Conservation (phyloP, 1,284 basidiomycete genomes). For the Nidula niveotomentosa region DNA sequence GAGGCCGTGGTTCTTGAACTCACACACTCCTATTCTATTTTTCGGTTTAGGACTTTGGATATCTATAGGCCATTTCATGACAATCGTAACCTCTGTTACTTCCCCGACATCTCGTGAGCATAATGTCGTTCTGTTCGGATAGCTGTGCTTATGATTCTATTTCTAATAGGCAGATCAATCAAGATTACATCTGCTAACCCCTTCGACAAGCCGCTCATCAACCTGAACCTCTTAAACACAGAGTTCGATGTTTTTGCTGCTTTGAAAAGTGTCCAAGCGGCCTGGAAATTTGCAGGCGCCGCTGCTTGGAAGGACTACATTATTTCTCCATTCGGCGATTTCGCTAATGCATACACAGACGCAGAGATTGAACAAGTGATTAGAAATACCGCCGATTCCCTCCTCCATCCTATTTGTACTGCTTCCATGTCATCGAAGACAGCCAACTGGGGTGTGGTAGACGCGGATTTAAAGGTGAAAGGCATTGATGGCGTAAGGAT, state of each 20-base stretch:
- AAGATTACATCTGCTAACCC: neutral
- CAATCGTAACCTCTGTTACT: neutral
- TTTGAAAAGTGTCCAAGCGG: constrained; percentile 28
- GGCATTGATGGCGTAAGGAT: constrained; percentile 32
- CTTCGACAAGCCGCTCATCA: constrained; percentile 4
- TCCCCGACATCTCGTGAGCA: neutral
- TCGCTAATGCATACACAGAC: constrained; percentile 11
- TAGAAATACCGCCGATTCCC: constrained; percentile 7
- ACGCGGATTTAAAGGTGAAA: constrained; percentile 41
- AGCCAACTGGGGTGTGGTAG: constrained; percentile 22
- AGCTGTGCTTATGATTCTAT: neutral
- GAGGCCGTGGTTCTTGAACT: constrained; percentile 5
- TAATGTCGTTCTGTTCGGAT: neutral
- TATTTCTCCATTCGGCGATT: constrained; percentile 8
- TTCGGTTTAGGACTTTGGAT: neutral
- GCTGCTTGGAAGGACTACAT: constrained; percentile 29
- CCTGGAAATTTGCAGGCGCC: constrained; percentile 24
- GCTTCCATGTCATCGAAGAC: constrained; percentile 24
- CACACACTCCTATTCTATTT: neutral
- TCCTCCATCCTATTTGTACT: constrained; percentile 23
- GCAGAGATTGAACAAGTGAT: constrained; percentile 19
- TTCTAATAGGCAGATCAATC: neutral
- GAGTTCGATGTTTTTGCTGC: constrained; percentile 27
- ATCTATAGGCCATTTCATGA: neutral
- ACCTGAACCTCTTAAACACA: constrained; percentile 21